Conservation (phyloP, 1,284 basidiomycete species). For the Tilletia walkeri region DNA sequence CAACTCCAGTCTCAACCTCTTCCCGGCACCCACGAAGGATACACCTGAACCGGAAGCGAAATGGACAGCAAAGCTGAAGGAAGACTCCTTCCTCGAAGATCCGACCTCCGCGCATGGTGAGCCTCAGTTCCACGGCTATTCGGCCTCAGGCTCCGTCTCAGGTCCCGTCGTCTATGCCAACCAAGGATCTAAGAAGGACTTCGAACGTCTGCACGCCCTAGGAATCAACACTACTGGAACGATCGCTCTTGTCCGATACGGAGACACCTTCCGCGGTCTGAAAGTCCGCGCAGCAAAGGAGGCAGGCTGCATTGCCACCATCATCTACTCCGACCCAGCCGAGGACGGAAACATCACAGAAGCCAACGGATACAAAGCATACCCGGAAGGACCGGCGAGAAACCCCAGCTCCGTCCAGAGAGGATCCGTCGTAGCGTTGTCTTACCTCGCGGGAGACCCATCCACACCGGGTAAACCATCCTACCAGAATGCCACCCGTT, state of each 20-base stretch:
- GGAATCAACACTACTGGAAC: slow-evolving; percentile 76
- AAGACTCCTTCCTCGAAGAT: slow-evolving; percentile 58
- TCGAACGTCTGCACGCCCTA: slow-evolving; percentile 58
- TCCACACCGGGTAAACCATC: slow-evolving; percentile 83
- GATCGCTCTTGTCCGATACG: slow-evolving; percentile 82
- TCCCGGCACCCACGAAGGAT: slow-evolving; percentile 31
- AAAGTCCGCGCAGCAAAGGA: slow-evolving; percentile 79
- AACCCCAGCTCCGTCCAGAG: slow-evolving; percentile 71
- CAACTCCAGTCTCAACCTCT: slow-evolving; percentile 41
- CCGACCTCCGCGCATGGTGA: slow-evolving; percentile 58
- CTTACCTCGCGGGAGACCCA: slow-evolving; percentile 76
- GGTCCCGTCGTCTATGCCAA: slow-evolving; percentile 78
- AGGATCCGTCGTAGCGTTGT: slow-evolving; percentile 78
- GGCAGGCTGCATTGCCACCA: slow-evolving; percentile 64
- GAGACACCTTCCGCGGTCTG: slow-evolving; percentile 76
- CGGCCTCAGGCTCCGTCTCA: slow-evolving; percentile 50
- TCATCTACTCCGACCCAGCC: slow-evolving; percentile 83
- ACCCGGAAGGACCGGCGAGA: slow-evolving; percentile 83
- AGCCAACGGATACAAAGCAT: slow-evolving; percentile 63
- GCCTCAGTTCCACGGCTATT: slow-evolving; percentile 58
- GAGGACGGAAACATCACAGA: slow-evolving; percentile 81
- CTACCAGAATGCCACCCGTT: slow-evolving; percentile 76
- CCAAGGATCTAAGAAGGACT: slow-evolving; percentile 77
- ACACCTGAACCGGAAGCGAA: slow-evolving; percentile 60
- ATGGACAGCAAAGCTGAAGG: slow-evolving; percentile 64